Evolutionary conservation across 2,329 filamentous ascomycete species (phyloP).

Genomic region (Penicillium polonicum): DNA sequence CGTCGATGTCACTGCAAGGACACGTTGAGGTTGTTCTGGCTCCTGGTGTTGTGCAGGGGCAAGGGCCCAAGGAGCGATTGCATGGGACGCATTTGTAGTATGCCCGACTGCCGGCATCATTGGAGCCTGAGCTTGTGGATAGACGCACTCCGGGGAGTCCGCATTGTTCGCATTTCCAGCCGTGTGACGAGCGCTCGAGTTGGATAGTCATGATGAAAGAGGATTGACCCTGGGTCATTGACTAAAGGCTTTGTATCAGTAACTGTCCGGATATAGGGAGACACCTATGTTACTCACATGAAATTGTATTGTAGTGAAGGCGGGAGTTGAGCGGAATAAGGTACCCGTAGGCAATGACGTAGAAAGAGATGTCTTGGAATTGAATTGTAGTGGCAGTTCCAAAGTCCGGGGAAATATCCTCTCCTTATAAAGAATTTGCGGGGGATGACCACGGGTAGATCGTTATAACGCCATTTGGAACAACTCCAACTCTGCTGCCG

Average conservation of each 20-base stretch:
- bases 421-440: not conserved
- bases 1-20: not conserved
- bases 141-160: not conserved
- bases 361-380: not conserved
- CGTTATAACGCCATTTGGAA: not conserved
- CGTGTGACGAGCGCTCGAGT: not conserved
- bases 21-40: not conserved
- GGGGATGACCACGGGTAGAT: not conserved
- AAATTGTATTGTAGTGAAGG: not conserved
- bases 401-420: not conserved
- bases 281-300: not conserved
- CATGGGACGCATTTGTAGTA: not conserved
- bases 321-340: not conserved
- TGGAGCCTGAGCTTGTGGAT: not conserved
- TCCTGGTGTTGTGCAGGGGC: not conserved
- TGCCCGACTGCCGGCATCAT: not conserved
- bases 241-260: not conserved
- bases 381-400: not conserved
- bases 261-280: not conserved
- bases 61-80: not conserved
- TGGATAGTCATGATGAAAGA: not conserved
- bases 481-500: not conserved
- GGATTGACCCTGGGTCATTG: not conserved
- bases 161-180: not conserved
- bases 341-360: not conserved